These are phyloP conservation scores for Turritis glabra DNA, from an alignment of 345 rosid genomes.

Conservation along the genomic window DNA sequence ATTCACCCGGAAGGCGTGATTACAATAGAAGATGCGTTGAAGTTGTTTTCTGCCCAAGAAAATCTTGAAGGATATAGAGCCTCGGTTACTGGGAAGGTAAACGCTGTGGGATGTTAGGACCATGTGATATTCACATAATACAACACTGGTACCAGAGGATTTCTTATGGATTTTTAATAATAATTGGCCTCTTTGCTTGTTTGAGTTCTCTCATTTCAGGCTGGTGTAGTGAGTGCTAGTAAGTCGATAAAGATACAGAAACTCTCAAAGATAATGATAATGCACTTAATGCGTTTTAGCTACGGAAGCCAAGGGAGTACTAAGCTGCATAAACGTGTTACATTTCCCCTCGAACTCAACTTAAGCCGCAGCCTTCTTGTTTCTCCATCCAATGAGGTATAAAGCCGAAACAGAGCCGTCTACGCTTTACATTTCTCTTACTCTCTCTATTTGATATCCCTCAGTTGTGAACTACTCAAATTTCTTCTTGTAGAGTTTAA, in stretches of 20 bases:
- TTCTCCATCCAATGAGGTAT: slow-evolving; percentile 69
- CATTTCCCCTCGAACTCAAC: slow-evolving; percentile 77
- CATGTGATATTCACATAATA: not conserved
- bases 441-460: slow-evolving; percentile 11
- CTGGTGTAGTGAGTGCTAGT: slow-evolving; percentile 76
- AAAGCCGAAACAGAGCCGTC: not conserved
- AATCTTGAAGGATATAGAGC: slow-evolving; percentile 87
- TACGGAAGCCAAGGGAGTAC: slow-evolving; percentile 94
- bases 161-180: not conserved
- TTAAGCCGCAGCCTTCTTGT: slow-evolving; percentile 68
- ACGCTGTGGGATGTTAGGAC: slow-evolving; percentile 3
- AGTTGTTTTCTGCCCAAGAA: slow-evolving; percentile 72
- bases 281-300: slow-evolving; percentile 92
- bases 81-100: slow-evolving; percentile 81
- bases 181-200: slow-evolving; percentile 6
- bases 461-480: slow-evolving; percentile 7
- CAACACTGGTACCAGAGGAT: not conserved
- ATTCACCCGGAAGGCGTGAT: slow-evolving; percentile 70
- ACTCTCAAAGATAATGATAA: slow-evolving; percentile 83
- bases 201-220: slow-evolving; percentile 48
- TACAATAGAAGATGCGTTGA: slow-evolving; percentile 85
- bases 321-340: slow-evolving; percentile 79
- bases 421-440: slow-evolving; percentile 1
- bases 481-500: slow-evolving; percentile 57
- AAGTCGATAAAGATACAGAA: slow-evolving; percentile 80